These are phyloP conservation scores for Curvularia hawaiiensis DNA, from an alignment of 2,329 filamentous ascomycete genomes.

Conservation along the genomic window DNA sequence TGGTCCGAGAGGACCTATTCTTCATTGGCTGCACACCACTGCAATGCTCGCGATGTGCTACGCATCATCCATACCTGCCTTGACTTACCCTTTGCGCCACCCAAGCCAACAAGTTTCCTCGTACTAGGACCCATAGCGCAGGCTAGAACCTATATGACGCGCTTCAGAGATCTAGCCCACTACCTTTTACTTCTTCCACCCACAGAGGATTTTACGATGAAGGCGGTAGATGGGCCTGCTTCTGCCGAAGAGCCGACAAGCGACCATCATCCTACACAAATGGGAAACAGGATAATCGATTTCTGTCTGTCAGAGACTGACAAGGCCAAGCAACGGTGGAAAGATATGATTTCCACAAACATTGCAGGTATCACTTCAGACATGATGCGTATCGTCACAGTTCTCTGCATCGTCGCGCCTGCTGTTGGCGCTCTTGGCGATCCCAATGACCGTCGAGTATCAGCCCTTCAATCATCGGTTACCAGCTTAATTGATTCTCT, in stretches of 20 bases:
- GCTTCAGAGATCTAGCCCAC: constrained; percentile 50
- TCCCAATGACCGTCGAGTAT: constrained; percentile 28
- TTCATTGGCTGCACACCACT: constrained; percentile 67
- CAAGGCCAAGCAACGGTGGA: constrained; percentile 52
- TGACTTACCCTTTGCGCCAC: constrained; percentile 53
- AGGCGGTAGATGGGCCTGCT: neutral
- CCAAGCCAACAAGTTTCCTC: constrained; percentile 34
- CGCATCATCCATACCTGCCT: constrained; percentile 73
- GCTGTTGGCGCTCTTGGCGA: constrained; percentile 36
- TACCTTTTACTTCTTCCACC: constrained; percentile 55
- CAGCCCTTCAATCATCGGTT: constrained; percentile 27
- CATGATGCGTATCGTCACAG: constrained; percentile 56
- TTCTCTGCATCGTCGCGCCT: constrained; percentile 53
- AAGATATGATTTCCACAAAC: constrained; percentile 48
- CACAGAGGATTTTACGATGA: constrained; percentile 11
- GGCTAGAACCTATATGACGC: constrained; percentile 50
- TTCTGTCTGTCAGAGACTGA: constrained; percentile 54
- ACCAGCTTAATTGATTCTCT: constrained; percentile 37
- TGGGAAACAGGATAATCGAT: constrained; percentile 49
- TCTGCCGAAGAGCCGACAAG: constrained; percentile 14
- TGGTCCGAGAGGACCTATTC: constrained; percentile 68
- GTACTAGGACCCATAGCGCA: constrained; percentile 51
- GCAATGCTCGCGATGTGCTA: constrained; percentile 68
- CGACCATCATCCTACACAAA: constrained; percentile 29
- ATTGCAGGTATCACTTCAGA: constrained; percentile 56